Percentiles rank a stretch among this genome's conserved stretches.
Evolutionary conservation across 2,329 filamentous ascomycete genomes (phyloP).

Genomic region (Myriangium duriaei): DNA sequence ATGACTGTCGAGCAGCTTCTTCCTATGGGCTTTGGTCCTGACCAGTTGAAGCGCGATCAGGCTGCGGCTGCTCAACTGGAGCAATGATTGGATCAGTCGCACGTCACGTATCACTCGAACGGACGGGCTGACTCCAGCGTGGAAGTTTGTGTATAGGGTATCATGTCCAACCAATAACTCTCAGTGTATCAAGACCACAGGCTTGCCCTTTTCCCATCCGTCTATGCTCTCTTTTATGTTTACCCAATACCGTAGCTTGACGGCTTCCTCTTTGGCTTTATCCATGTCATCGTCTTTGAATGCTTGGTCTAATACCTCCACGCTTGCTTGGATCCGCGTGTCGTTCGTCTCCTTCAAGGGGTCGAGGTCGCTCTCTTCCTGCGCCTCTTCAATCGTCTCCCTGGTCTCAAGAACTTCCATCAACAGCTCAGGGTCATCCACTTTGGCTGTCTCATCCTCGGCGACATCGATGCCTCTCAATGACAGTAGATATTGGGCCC

Average conservation of each 20-base stretch:
- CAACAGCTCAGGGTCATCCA: constrained; percentile 59
- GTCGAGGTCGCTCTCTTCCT: constrained; percentile 50
- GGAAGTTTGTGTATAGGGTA: background rate
- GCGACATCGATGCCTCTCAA: constrained; percentile 64
- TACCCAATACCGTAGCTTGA: constrained; percentile 77
- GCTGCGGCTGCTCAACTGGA: constrained; percentile 1
- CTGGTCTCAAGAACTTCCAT: constrained; percentile 65
- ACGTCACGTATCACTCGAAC: no score
- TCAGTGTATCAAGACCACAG: constrained; percentile 45
- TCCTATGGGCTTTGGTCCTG: constrained; percentile 42
- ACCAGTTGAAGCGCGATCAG: constrained; percentile 24
- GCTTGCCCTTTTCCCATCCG: constrained; percentile 71
- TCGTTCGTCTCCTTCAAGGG: constrained; percentile 54
- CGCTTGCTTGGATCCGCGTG: constrained; percentile 49
- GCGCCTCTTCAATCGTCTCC: constrained; percentile 46
- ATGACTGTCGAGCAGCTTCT: constrained; percentile 52
- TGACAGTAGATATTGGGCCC: constrained; percentile 77
- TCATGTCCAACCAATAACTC: no score
- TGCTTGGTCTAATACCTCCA: constrained; percentile 47
- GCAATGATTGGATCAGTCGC: background rate
- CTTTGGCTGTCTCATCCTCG: constrained; percentile 61
- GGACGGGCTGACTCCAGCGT: no score
- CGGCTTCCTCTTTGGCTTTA: constrained; percentile 56
- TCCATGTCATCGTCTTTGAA: constrained; percentile 57
- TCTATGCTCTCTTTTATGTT: constrained; percentile 71